These are phyloP conservation scores for Spathaspora sp. DNA, from an alignment of 805 yeast genomes.

Conservation along the genomic window DNA sequence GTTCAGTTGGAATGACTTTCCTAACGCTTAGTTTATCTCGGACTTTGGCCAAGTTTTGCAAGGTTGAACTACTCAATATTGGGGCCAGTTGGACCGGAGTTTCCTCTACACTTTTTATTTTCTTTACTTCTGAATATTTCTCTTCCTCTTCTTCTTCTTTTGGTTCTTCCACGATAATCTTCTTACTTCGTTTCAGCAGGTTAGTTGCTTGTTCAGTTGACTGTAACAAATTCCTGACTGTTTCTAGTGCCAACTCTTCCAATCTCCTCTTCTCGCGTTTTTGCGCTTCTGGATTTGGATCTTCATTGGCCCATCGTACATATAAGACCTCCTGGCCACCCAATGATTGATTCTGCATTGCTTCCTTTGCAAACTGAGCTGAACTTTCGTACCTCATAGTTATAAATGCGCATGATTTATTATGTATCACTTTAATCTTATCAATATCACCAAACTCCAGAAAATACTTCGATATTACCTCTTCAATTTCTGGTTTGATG, in stretches of 20 bases:
- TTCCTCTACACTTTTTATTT: background rate
- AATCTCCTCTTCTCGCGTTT: constrained; percentile 44
- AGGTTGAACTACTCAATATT: constrained; percentile 11
- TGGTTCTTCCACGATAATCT: constrained; percentile 1
- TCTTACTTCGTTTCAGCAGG: constrained; percentile 11
- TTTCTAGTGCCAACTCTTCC: constrained; percentile 52
- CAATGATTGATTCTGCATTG: constrained; percentile 81
- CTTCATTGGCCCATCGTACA: constrained; percentile 87
- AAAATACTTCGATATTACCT: constrained; percentile 43
- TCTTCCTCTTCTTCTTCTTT: constrained; percentile 17
- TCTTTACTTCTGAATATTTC: background rate
- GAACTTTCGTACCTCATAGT: constrained; percentile 62
- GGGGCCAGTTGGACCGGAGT: background rate
- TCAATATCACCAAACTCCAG: constrained; percentile 75
- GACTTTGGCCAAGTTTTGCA: constrained; percentile 11
- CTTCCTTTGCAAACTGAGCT: constrained; percentile 95
- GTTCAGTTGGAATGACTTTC: constrained; percentile 4
- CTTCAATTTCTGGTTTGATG: constrained; percentile 36
- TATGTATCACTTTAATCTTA: constrained; percentile 55
- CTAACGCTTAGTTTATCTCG: constrained; percentile 3
- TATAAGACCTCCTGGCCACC: constrained; percentile 62
- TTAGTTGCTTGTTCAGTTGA: constrained; percentile 19
- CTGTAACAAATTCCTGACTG: constrained; percentile 44
- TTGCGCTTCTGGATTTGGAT: constrained; percentile 71
- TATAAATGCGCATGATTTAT: constrained; percentile 74